Percentiles rank a stretch among this genome's conserved stretches.
Evolutionary conservation across 495 filamentous ascomycete species (phyloP).

Genomic region (Pseudomonodictys pantanalensis): DNA sequence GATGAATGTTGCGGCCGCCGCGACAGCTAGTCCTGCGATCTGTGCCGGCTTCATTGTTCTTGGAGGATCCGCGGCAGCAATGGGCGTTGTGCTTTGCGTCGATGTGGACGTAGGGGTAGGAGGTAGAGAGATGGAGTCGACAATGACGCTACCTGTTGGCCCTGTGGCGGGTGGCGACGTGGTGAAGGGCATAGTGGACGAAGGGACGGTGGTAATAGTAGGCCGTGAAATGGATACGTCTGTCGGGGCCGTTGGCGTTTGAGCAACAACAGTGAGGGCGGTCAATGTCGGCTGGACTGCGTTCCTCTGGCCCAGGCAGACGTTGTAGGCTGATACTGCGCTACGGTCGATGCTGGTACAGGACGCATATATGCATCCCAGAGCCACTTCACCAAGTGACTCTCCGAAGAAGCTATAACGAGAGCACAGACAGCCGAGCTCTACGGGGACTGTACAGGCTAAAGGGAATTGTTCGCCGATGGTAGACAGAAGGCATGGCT

Average conservation of each 20-base stretch:
- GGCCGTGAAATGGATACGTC: not conserved
- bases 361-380: conserved; percentile 31
- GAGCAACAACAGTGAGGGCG: conserved; percentile 25
- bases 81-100: not conserved
- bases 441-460: conserved; percentile 21
- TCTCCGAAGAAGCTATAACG: conserved; percentile 30
- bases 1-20: conserved; percentile 30
- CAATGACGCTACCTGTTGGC: not conserved
- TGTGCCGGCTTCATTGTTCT: conserved; percentile 32
- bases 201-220: not conserved
- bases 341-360: conserved; percentile 16
- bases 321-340: conserved; percentile 27
- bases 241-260: not conserved
- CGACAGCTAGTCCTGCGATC: conserved; percentile 34
- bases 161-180: not conserved
- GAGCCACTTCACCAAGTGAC: conserved; percentile 32
- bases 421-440: conserved; percentile 31
- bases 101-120: conserved; percentile 4
- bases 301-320: conserved; percentile 29
- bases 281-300: conserved; percentile 29
- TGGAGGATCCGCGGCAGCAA: conserved; percentile 6
- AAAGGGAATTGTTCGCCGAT: conserved; percentile 20
- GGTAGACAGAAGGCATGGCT: conserved; percentile 25
- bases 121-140: conserved; percentile 9
- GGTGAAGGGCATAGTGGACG: not conserved